These are phyloP conservation scores for Coniosporium apollinis DNA, from an alignment of 495 filamentous ascomycete species.

Conservation along the genomic window DNA sequence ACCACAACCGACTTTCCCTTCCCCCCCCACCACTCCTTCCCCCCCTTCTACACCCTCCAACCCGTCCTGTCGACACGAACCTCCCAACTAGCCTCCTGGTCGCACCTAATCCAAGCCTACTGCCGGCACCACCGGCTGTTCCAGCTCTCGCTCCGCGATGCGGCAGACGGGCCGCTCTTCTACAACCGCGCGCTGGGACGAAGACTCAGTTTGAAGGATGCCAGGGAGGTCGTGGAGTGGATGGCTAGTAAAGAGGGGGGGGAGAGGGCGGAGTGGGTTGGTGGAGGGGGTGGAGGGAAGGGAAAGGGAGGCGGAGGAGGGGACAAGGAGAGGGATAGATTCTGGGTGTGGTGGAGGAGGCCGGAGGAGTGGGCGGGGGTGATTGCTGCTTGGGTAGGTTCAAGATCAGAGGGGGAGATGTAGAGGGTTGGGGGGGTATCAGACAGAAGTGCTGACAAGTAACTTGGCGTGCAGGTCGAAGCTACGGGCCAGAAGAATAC, in stretches of 20 bases:
- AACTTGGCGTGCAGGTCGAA: constrained; percentile 46
- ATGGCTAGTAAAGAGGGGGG: constrained; percentile 48
- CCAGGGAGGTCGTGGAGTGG: constrained; percentile 50
- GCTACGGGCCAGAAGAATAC: constrained; percentile 54
- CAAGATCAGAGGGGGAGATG: too few species aligned
- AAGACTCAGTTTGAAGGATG: constrained; percentile 43
- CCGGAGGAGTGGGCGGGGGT: constrained; percentile 60
- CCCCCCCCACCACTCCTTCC: constrained; percentile 39
- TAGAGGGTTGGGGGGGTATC: too few species aligned
- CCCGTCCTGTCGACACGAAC: constrained; percentile 40
- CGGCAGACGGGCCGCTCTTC: constrained; percentile 43
- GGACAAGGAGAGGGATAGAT: constrained; percentile 23
- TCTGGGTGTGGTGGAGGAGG: constrained; percentile 53
- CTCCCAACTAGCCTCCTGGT: constrained; percentile 72
- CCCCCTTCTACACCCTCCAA: constrained; percentile 67
- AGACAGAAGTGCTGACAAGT: too few species aligned
- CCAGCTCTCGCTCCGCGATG: constrained; percentile 47
- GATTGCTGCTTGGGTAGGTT: constrained; percentile 40
- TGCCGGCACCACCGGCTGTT: constrained; percentile 58
- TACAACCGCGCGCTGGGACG: constrained; percentile 34
- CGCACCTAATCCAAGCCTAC: constrained; percentile 68
- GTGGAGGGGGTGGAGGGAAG: constrained; percentile 9
- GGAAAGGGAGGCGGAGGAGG: constrained; percentile 10
- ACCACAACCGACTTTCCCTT: constrained; percentile 12
- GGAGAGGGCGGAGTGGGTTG: constrained; percentile 53